Evolutionary conservation across 805 yeast species (phyloP).

Genomic region (Suhomyces tanzawaensis): DNA sequence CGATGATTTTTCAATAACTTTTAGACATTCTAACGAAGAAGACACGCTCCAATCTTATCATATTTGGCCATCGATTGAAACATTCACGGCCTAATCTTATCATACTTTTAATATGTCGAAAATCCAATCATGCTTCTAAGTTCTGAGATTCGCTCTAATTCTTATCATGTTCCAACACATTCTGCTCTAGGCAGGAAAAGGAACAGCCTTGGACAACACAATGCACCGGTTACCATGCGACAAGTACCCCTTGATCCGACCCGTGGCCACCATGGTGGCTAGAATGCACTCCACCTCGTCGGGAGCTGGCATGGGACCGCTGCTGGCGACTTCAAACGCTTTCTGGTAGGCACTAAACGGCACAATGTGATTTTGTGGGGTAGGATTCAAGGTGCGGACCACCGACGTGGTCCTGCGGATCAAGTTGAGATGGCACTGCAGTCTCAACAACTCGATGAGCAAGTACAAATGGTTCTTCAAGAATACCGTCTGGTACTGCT

Average conservation of each 20-base stretch:
- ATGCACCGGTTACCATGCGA: conserved; percentile 72
- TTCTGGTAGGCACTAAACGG: conserved; percentile 43
- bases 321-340: conserved; percentile 38
- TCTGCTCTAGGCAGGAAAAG: conserved; percentile 66
- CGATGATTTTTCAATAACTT: too few relatives aligned
- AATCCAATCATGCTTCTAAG: too few relatives aligned
- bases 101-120: too few relatives aligned
- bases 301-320: conserved; percentile 1
- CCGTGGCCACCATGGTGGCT: conserved; percentile 61
- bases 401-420: conserved; percentile 37
- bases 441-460: conserved; percentile 51
- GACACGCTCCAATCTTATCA: too few relatives aligned
- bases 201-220: conserved; percentile 70
- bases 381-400: conserved; percentile 25
- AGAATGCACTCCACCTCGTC: conserved; percentile 61
- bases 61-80: too few relatives aligned
- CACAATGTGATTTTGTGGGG: conserved; percentile 30
- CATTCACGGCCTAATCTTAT: too few relatives aligned
- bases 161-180: too few relatives aligned
- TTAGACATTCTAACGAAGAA: too few relatives aligned
- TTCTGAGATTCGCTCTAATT: too few relatives aligned
- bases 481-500: conserved; percentile 46
- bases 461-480: conserved; percentile 61
- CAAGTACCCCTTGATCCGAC: conserved; percentile 72
- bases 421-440: conserved; percentile 49